phyloP scores from a whole-genome alignment of 345 rosid genomes.

The Turritis glabra region DNA sequence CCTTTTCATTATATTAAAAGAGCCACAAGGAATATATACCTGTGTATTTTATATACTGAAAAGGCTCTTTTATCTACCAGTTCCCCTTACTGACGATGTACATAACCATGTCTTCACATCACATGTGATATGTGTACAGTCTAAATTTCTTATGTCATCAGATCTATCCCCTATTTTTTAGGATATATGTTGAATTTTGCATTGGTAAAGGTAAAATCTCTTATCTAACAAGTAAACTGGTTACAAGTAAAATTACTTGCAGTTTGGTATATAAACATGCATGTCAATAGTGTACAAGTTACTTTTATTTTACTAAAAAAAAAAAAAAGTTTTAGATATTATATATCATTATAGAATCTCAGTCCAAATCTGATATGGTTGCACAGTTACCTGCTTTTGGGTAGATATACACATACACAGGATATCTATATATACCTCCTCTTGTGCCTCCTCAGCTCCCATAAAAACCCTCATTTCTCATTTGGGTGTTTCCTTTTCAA shows the following conservation, averaged over 20 bases:
- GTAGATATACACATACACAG: constrained; percentile 14
- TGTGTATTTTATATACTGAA: constrained; percentile 6
- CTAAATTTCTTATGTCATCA: constrained; percentile 8
- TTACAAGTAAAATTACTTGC: not conserved
- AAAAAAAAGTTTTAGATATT: constrained; percentile 15
- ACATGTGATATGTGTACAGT: constrained; percentile 20
- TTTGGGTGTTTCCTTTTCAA: constrained; percentile 3
- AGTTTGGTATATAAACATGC: not conserved
- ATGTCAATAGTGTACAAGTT: constrained; percentile 3
- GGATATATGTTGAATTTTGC: constrained; percentile 1
- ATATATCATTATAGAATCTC: constrained; percentile 27
- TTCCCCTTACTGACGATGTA: constrained; percentile 9
- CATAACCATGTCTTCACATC: constrained; percentile 32
- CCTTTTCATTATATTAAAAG: constrained; percentile 9
- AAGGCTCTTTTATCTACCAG: constrained; percentile 24
- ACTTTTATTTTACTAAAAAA: not conserved
- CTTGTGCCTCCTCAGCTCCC: constrained; percentile 28
- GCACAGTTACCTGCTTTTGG: constrained; percentile 30
- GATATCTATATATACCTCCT: constrained; percentile 36
- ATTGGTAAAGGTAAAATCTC: not conserved
- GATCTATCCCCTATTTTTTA: constrained; percentile 1
- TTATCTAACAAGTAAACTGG: not conserved
- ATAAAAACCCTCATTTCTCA: constrained; percentile 31
- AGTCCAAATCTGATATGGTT: constrained; percentile 24
- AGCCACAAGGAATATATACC: constrained; percentile 39